A percentile compares a stretch with the other conserved stretches of the same genome.
These are phyloP conservation scores for Mortierella alpina DNA, from an alignment of 192 early-diverging fungal genomes.

Conservation along the genomic window DNA sequence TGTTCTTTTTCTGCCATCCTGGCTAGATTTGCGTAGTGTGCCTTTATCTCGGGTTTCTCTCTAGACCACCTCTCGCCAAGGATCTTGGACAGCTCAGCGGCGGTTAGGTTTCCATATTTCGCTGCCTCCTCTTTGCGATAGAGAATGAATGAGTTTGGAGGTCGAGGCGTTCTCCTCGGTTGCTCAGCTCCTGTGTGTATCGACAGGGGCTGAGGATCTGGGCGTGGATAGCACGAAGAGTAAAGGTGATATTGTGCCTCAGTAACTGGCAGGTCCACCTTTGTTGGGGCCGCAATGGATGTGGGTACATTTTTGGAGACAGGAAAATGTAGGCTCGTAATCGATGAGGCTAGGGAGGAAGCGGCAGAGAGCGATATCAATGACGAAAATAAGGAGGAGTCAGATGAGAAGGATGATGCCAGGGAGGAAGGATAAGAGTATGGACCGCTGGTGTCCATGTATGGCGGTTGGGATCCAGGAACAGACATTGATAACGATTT, in stretches of 20 bases:
- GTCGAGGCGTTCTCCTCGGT: constrained; percentile 43
- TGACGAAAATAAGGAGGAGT: too few relatives aligned
- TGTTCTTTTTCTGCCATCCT: constrained; percentile 30
- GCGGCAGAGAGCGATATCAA: too few relatives aligned
- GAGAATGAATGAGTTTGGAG: constrained; percentile 55
- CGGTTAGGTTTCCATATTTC: constrained; percentile 25
- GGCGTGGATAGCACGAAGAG: neutral
- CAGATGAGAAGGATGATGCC: too few relatives aligned
- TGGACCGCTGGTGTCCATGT: too few relatives aligned
- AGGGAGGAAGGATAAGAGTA: too few relatives aligned
- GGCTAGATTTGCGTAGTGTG: constrained; percentile 31
- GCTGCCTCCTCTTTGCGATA: constrained; percentile 38
- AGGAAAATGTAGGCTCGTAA: neutral
- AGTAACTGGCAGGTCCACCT: neutral
- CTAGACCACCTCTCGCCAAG: constrained; percentile 33
- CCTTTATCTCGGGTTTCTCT: constrained; percentile 27
- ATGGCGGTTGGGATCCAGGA: too few relatives aligned
- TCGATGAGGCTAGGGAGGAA: too few relatives aligned
- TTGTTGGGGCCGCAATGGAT: neutral
- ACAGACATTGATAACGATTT: too few relatives aligned
- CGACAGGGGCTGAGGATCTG: neutral
- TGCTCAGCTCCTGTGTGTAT: too few relatives aligned
- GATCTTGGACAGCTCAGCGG: constrained; percentile 44
- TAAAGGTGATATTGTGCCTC: too few relatives aligned
- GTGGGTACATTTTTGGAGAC: neutral